phyloP scores from a whole-genome alignment of 805 yeast genomes.

The Candida schatavii region DNA sequence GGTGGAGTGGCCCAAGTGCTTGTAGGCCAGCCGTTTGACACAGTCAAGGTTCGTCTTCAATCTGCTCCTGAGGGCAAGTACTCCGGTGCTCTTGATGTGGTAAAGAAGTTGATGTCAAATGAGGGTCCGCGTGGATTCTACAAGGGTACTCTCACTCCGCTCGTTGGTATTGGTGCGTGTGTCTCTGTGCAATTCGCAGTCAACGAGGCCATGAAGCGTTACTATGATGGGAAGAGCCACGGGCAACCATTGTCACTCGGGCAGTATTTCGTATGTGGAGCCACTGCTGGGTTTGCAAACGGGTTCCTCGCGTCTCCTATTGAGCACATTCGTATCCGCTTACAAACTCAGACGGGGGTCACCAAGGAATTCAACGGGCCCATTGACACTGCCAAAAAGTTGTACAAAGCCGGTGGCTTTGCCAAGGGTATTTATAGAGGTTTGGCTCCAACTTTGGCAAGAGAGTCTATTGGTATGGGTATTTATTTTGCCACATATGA shows the following conservation, averaged over 20 bases:
- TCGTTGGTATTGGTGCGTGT: slow-evolving; percentile 81
- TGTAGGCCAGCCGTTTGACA: slow-evolving; percentile 95
- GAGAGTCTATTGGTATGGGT: slow-evolving; percentile 90
- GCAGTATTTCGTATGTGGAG: slow-evolving; percentile 82
- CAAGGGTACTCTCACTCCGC: slow-evolving; percentile 46
- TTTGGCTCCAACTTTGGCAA: slow-evolving; percentile 70
- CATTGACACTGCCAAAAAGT: slow-evolving; percentile 60
- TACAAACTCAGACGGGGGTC: slow-evolving; percentile 77
- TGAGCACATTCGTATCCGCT: slow-evolving; percentile 89
- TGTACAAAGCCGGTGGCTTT: slow-evolving; percentile 53
- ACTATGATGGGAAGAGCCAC: slow-evolving; percentile 48
- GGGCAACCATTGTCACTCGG: slow-evolving; percentile 47
- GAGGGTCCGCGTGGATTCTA: slow-evolving; percentile 43
- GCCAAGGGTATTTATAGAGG: slow-evolving; percentile 71
- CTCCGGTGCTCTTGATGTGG: slow-evolving; percentile 72
- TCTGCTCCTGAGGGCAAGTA: slow-evolving; percentile 79
- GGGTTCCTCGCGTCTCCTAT: slow-evolving; percentile 89
- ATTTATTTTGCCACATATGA: slow-evolving; percentile 88
- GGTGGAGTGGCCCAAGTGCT: slow-evolving; percentile 97
- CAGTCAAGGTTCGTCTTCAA: slow-evolving; percentile 90
- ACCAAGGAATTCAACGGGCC: slow-evolving; percentile 67
- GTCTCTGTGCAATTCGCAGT: slow-evolving; percentile 95
- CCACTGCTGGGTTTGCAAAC: slow-evolving; percentile 90
- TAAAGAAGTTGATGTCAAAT: slow-evolving; percentile 56
- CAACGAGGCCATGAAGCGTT: slow-evolving; percentile 89